phyloP scores from a whole-genome alignment of 495 filamentous ascomycete genomes.

The Podospora pseudocomata region DNA sequence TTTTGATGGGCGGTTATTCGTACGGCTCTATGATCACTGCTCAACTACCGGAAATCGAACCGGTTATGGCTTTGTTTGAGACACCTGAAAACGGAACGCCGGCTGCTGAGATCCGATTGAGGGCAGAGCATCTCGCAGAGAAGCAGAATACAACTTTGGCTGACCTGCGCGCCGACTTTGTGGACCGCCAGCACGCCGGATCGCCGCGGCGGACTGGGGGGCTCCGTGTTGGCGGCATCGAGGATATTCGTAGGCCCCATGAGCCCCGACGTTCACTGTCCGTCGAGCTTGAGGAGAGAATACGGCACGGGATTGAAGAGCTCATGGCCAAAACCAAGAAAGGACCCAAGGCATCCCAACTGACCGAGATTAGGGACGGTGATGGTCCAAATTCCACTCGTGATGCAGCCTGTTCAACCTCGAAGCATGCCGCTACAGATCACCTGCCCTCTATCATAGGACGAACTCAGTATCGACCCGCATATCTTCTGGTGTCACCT shows the following conservation, averaged over 20 bases:
- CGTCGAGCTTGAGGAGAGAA: slow-evolving; percentile 35
- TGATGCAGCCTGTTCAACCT: not conserved
- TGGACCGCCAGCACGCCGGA: slow-evolving; percentile 21
- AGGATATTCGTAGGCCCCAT: slow-evolving; percentile 32
- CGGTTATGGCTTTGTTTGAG: slow-evolving; percentile 58
- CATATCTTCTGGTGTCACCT: slow-evolving; percentile 80
- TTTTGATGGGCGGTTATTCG: slow-evolving; percentile 81
- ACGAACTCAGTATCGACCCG: slow-evolving; percentile 35
- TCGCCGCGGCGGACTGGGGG: slow-evolving; percentile 33
- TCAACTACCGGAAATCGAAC: slow-evolving; percentile 59
- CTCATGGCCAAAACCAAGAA: slow-evolving; percentile 36
- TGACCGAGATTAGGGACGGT: slow-evolving; percentile 3
- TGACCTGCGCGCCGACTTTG: slow-evolving; percentile 22
- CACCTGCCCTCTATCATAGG: slow-evolving; percentile 28
- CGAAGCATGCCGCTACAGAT: slow-evolving; percentile 7
- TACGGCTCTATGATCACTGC: slow-evolving; percentile 82
- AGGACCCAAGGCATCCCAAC: slow-evolving; percentile 21
- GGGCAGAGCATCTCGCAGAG: slow-evolving; percentile 59
- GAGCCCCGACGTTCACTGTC: slow-evolving; percentile 28
- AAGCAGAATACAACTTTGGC: slow-evolving; percentile 46
- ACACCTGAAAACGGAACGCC: slow-evolving; percentile 47
- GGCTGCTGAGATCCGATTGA: slow-evolving; percentile 61
- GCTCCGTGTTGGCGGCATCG: slow-evolving; percentile 40
- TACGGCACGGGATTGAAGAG: slow-evolving; percentile 40
- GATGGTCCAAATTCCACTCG: not conserved